These are phyloP conservation scores for Dendrobium catenatum DNA, from an alignment of 106 monocot genomes.

Conservation along the genomic window DNA sequence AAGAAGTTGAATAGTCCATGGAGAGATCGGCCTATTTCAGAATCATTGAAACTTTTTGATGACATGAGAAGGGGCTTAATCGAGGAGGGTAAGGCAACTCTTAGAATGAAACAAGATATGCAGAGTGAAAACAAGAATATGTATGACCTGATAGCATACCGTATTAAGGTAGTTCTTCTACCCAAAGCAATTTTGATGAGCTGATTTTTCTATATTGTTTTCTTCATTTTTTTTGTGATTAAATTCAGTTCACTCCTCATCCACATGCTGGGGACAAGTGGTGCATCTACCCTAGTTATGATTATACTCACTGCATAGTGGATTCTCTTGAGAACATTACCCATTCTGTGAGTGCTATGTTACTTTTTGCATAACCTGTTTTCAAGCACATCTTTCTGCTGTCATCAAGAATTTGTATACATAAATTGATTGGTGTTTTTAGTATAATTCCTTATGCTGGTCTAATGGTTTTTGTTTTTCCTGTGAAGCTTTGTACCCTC, in stretches of 20 bases:
- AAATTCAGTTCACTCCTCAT: slow-evolving; percentile 82
- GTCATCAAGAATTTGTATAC: neutral
- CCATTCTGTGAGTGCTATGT: slow-evolving; percentile 63
- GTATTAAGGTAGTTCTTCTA: slow-evolving; percentile 66
- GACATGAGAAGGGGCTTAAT: slow-evolving; percentile 87
- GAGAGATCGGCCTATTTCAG: slow-evolving; percentile 86
- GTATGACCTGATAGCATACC: slow-evolving; percentile 96
- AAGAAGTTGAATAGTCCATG: slow-evolving; percentile 93
- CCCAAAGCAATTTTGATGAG: neutral
- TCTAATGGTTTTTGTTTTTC: neutral
- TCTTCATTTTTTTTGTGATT: neutral
- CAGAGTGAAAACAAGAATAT: slow-evolving; percentile 99
- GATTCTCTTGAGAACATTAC: slow-evolving; percentile 98
- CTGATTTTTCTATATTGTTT: neutral
- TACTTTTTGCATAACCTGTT: neutral
- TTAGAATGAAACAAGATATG: slow-evolving; percentile 95
- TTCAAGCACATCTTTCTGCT: neutral
- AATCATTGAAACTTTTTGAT: slow-evolving; percentile 81
- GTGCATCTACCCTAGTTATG: slow-evolving; percentile 98
- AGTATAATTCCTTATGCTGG: neutral
- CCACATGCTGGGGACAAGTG: slow-evolving; percentile 99
- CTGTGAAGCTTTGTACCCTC: slow-evolving; percentile 79
- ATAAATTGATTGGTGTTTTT: neutral
- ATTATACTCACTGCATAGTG: slow-evolving; percentile 96
- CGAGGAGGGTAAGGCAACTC: slow-evolving; percentile 93